These are phyloP conservation scores for Talaromyces funiculosus DNA, from an alignment of 2,329 filamentous ascomycete genomes.

Conservation along the genomic window DNA sequence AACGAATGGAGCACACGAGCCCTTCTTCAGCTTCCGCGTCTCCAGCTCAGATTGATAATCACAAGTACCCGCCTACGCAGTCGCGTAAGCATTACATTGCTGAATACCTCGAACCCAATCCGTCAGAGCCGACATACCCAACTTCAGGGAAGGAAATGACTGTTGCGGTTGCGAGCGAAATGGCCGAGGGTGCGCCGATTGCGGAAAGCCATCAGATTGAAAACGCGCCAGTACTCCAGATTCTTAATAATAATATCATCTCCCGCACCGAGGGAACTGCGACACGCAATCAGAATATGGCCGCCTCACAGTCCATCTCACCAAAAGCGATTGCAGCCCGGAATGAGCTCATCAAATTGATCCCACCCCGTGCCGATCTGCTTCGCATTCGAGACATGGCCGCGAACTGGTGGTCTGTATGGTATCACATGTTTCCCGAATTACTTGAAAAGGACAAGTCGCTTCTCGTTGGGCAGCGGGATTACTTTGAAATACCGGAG, in stretches of 20 bases:
- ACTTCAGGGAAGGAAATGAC: not conserved
- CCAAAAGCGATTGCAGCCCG: constrained; percentile 24
- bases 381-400: constrained; percentile 27
- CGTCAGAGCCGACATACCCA: not conserved
- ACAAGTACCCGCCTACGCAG: constrained; percentile 15
- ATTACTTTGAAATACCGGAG: constrained; percentile 18
- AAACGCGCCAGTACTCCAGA: constrained; percentile 32
- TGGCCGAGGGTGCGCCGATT: not conserved
- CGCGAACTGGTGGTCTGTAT: constrained; percentile 27
- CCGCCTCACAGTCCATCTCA: constrained; percentile 20
- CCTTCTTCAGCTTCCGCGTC: constrained; percentile 2
- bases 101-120: not conserved
- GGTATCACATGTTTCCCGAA: constrained; percentile 31
- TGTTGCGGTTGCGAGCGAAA: not conserved
- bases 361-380: constrained; percentile 30
- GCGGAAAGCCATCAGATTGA: constrained; percentile 21
- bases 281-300: constrained; percentile 22
- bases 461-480: constrained; percentile 10
- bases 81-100: not conserved
- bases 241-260: constrained; percentile 37
- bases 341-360: constrained; percentile 26
- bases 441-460: constrained; percentile 19
- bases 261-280: constrained; percentile 25
- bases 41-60: not conserved
- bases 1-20: constrained; percentile 11